Base-by-base conservation (phyloP, 2,329 filamentous ascomycete genomes). In the Aquanectria penicillioides region DNA sequence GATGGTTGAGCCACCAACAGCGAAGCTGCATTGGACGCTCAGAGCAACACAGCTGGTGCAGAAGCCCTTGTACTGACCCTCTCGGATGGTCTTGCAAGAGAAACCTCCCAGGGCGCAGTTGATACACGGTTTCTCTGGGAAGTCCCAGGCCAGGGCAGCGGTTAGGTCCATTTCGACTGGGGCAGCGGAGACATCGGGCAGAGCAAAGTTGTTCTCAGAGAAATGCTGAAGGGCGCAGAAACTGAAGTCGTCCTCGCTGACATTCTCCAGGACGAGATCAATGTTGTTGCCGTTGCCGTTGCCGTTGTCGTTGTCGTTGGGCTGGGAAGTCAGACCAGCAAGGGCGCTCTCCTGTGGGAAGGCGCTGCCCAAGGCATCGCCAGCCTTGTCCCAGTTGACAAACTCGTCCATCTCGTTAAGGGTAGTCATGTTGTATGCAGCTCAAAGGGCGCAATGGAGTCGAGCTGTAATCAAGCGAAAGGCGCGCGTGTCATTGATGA, bases 21-120 rank as follows among this genome's bases (percentile, higher is more conserved):
- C 83, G 61, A 88, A 83, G 73, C 85, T 89, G 73, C 86, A 89
- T 31, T 81, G 78, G 64, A 81, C 77, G n/a, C 80, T 78, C 28
- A 88, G 75, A 12, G 86, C 86, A 40, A 88, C 84, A 66, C 86
- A 89, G 66, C 81, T 86, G 25, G 86, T 88, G 68, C 86, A 89
- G 63, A 84, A 87, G 58, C 84, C 84, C 72, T 81, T 84, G 69
- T 84, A 82, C 66, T 79, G 77, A 81, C 85, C 86, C 73, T 88
- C 86, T 28, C 80, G 74, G 57, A 88, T 85, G 28, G 78, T 79
- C 73, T 88, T 89, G 80, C 86, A 89, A 36, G 85, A 78, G 67
- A 84, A 87, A 28, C 81, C 80, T 40, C 81, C 81, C 5, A 78
- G 67, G 37, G 77, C 71, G 63, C 86, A 89, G 65, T 84, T 78